A percentile compares a stretch with the other conserved stretches of the same genome.
Evolutionary conservation across 768 basidiomycete species (phyloP).

Genomic region (Suillus placidus): DNA sequence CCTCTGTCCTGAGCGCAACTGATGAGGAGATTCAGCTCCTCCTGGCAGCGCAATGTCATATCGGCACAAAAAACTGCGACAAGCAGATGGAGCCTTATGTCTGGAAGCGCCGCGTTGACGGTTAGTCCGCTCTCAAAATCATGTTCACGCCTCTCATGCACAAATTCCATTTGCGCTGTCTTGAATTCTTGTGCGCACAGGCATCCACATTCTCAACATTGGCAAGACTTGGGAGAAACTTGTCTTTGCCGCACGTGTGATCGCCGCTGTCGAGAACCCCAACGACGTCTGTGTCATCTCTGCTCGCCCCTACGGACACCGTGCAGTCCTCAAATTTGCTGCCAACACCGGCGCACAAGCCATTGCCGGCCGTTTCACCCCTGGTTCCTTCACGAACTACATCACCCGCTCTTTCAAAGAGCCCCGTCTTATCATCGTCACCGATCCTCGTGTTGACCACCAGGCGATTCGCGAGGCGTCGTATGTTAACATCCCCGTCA

Average conservation of each 20-base stretch:
- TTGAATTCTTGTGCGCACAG: slow-evolving; percentile 42
- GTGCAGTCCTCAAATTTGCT: slow-evolving; percentile 98
- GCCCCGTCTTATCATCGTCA: slow-evolving; percentile 96
- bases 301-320: slow-evolving; percentile 98
- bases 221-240: slow-evolving; percentile 99
- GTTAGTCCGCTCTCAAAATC: slow-evolving; percentile 48
- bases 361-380: slow-evolving; percentile 99
- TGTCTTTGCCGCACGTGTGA: slow-evolving; percentile 95
- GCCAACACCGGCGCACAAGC: slow-evolving; percentile 98
- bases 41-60: slow-evolving; percentile 93
- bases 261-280: slow-evolving; percentile 97
- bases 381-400: slow-evolving; percentile 99
- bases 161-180: slow-evolving; percentile 3
- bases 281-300: slow-evolving; percentile 98
- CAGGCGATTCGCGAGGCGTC: slow-evolving; percentile 99
- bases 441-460: slow-evolving; percentile 99
- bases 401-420: slow-evolving; percentile 99
- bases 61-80: slow-evolving; percentile 99
- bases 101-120: slow-evolving; percentile 95
- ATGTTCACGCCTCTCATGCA: slow-evolving; percentile 17
- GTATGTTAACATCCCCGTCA: slow-evolving; percentile 99
- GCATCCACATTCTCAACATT: slow-evolving; percentile 96
- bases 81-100: slow-evolving; percentile 99
- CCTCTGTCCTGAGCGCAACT: slow-evolving; percentile 88
- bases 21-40: slow-evolving; percentile 98